Percentiles rank a stretch among this genome's conserved stretches.
phyloP scores from a whole-genome alignment of 2,329 filamentous ascomycete species.

The Microdochium paspali region DNA sequence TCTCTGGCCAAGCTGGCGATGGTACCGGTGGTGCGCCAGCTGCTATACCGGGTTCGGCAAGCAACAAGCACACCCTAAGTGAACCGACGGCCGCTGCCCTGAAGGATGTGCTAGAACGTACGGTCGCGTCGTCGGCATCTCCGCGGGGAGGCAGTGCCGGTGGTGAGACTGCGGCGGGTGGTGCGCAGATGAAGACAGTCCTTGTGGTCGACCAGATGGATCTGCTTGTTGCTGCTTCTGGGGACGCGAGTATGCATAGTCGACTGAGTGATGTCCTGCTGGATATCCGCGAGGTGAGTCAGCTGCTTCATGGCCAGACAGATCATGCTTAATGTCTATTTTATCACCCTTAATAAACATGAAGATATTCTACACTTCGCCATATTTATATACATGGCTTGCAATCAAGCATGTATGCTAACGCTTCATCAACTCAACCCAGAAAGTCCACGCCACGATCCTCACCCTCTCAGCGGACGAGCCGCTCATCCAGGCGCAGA shows the following conservation, averaged over 20 bases:
- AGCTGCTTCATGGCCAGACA: neutral
- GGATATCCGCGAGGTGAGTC: constrained; percentile 51
- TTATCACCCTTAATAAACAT: no score
- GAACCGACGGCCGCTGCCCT: constrained; percentile 25
- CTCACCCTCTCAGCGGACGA: constrained; percentile 64
- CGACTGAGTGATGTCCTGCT: constrained; percentile 39
- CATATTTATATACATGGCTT: neutral
- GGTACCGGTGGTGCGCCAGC: neutral
- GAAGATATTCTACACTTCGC: no score
- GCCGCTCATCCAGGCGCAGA: constrained; percentile 53
- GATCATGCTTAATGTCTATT: no score
- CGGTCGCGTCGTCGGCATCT: constrained; percentile 16
- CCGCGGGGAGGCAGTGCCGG: neutral
- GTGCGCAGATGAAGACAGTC: constrained; percentile 28
- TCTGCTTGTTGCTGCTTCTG: constrained; percentile 50
- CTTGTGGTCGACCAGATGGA: constrained; percentile 60
- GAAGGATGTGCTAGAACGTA: constrained; percentile 26
- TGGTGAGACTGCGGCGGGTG: neutral
- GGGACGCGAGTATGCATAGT: constrained; percentile 18
- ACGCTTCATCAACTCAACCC: constrained; percentile 4
- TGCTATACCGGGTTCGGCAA: neutral
- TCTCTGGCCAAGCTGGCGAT: no score
- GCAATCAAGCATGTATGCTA: neutral
- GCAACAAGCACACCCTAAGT: constrained; percentile 13
- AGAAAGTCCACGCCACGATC: constrained; percentile 57